phyloP scores from a whole-genome alignment of 495 filamentous ascomycete genomes.

The Aspergillus diversus region DNA sequence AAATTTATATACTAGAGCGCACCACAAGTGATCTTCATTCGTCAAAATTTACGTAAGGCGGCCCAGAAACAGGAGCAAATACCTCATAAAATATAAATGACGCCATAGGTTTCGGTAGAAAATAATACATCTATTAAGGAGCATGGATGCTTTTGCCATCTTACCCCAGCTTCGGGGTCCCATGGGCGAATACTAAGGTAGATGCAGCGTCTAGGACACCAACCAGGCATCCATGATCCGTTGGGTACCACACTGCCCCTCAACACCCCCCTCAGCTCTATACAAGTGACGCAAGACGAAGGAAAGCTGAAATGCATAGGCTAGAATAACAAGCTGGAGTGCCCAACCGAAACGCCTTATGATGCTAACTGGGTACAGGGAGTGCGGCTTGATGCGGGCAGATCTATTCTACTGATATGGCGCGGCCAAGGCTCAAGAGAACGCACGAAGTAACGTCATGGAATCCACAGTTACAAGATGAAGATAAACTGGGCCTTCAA shows the following conservation, averaged over 20 bases:
- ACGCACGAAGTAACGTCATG: constrained; percentile 2
- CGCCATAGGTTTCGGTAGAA: no score
- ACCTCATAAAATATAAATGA: no score
- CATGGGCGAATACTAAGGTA: background rate
- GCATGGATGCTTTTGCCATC: no score
- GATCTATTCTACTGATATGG: constrained; percentile 14
- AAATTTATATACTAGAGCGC: no score
- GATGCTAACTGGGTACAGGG: background rate
- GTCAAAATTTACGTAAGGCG: no score
- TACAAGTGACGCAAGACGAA: background rate
- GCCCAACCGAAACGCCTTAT: background rate
- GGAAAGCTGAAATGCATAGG: background rate
- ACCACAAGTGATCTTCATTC: no score
- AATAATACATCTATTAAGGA: no score
- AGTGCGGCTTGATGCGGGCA: background rate
- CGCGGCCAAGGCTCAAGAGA: background rate
- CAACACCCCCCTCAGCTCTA: background rate
- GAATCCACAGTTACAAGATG: background rate
- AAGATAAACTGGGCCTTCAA: constrained; percentile 2
- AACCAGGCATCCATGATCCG: background rate
- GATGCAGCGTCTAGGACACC: background rate
- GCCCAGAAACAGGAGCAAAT: no score
- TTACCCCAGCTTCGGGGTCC: background rate
- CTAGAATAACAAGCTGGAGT: background rate
- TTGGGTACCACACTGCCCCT: constrained; percentile 2